Percentiles rank a stretch among this genome's conserved stretches.
These are phyloP conservation scores for Gaillardinia entomophila DNA, from an alignment of 805 yeast genomes.

Conservation along the genomic window DNA sequence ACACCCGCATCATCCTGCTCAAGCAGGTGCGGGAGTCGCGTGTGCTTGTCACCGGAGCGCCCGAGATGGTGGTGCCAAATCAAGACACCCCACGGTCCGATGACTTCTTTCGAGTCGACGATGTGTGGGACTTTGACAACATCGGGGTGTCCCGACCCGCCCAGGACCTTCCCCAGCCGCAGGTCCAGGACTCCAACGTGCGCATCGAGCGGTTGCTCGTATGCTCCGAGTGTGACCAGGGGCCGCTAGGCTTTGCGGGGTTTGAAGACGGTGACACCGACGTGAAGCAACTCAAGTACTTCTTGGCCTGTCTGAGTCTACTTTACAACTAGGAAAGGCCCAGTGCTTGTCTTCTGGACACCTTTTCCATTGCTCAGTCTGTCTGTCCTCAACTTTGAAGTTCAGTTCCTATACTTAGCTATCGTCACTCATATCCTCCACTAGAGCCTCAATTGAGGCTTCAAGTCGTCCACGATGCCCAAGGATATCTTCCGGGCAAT, in stretches of 20 bases:
- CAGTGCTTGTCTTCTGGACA: no score
- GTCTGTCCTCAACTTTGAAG: no score
- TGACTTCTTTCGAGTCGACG: slow-evolving; percentile 40
- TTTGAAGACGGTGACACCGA: slow-evolving; percentile 23
- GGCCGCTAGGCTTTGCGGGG: slow-evolving; percentile 70
- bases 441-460: slow-evolving; percentile 3
- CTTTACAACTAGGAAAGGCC: slow-evolving; percentile 22
- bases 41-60: slow-evolving; percentile 16
- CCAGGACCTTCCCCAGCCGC: slow-evolving; percentile 19
- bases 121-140: slow-evolving; percentile 77
- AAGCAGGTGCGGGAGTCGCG: slow-evolving; percentile 5
- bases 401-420: no score
- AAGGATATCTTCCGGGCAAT: slow-evolving; percentile 38
- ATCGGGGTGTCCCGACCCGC: slow-evolving; percentile 61
- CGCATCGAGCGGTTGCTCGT: slow-evolving; percentile 49
- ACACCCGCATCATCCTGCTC: slow-evolving; percentile 18
- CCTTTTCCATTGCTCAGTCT: no score
- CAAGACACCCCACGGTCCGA: not conserved
- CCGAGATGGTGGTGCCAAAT: slow-evolving; percentile 19
- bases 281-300: slow-evolving; percentile 35
- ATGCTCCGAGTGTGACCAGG: slow-evolving; percentile 75
- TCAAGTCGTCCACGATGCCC: slow-evolving; percentile 29
- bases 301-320: slow-evolving; percentile 43
- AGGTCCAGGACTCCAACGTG: slow-evolving; percentile 10
- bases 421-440: not conserved